Conservation (phyloP, 2,329 filamentous ascomycete species). For the Fusarium citri region DNA sequence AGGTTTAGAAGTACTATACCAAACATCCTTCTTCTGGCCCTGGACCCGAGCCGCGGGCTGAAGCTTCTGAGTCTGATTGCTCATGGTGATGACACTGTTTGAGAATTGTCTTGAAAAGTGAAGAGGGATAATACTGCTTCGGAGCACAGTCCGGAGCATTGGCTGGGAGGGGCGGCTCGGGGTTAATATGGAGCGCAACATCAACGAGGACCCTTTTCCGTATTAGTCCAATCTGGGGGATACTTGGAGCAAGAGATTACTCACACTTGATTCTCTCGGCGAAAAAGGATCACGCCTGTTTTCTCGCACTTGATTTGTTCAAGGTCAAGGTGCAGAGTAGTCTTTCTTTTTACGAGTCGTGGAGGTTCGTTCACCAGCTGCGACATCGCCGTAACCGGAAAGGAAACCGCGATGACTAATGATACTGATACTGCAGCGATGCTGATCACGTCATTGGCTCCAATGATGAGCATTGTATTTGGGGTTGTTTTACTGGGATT, state of each 20-base stretch:
- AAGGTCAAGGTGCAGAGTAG: no score
- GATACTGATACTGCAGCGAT: constrained; percentile 10
- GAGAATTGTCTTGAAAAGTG: constrained; percentile 35
- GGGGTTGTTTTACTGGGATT: constrained; percentile 28
- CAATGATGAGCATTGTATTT: constrained; percentile 40
- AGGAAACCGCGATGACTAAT: constrained; percentile 41
- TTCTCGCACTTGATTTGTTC: constrained; percentile 10
- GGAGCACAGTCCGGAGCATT: constrained; percentile 38
- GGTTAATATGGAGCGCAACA: constrained; percentile 47
- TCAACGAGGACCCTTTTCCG: constrained; percentile 26
- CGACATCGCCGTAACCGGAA: constrained; percentile 45
- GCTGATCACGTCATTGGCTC: constrained; percentile 42
- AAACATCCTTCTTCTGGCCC: constrained; percentile 64
- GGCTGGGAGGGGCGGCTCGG: constrained; percentile 29
- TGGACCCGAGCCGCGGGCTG: constrained; percentile 64
- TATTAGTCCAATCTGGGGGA: constrained; percentile 21
- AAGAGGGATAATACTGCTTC: constrained; percentile 36
- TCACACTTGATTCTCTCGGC: constrained; percentile 8
- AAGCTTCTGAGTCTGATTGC: constrained; percentile 56
- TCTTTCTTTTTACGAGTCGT: constrained; percentile 2
- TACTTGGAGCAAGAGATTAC: not conserved
- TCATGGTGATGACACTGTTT: constrained; percentile 52
- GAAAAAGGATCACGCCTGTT: constrained; percentile 9
- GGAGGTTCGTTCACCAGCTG: constrained; percentile 19
- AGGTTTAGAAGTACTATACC: constrained; percentile 52